A percentile compares a stretch with the other conserved stretches of the same genome.
Evolutionary conservation across 2,329 filamentous ascomycete species (phyloP).

Genomic region (Chaetomium sp.): DNA sequence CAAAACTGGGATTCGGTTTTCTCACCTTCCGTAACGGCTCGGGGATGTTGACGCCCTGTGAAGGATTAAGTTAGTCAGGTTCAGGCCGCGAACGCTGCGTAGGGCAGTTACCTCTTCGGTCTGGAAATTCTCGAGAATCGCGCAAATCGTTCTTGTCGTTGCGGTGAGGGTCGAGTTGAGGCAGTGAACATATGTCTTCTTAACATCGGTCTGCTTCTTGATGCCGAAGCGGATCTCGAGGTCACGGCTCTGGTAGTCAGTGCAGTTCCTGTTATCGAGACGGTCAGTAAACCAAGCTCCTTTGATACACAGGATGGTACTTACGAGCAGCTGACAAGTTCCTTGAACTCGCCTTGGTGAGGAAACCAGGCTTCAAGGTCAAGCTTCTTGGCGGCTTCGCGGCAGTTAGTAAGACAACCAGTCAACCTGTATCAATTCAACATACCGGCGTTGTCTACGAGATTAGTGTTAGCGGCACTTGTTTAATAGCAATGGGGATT

Average conservation of each 20-base stretch:
- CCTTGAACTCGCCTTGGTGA: conserved; percentile 94
- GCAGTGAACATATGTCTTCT: conserved; percentile 90
- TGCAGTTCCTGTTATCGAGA: conserved; percentile 60
- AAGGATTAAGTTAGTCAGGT: conserved; percentile 7
- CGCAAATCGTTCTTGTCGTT: conserved; percentile 88
- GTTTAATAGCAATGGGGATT: too few relatives aligned
- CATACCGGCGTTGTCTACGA: conserved; percentile 53
- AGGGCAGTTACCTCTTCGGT: conserved; percentile 60
- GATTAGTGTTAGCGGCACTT: neutral
- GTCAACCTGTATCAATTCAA: neutral
- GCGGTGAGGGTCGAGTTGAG: conserved; percentile 78
- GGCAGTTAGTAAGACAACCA: neutral
- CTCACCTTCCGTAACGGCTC: conserved; percentile 64
- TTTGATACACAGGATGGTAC: neutral
- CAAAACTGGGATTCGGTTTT: too few relatives aligned
- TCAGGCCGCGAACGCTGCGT: conserved; percentile 7
- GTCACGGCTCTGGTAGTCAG: conserved; percentile 91
- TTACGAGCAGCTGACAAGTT: conserved; percentile 82
- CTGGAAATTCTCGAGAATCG: conserved; percentile 95
- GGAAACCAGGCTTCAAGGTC: conserved; percentile 97
- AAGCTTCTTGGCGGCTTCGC: conserved; percentile 70
- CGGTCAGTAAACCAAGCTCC: neutral
- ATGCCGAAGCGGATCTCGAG: conserved; percentile 87
- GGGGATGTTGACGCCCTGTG: conserved; percentile 68
- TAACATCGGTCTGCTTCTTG: conserved; percentile 76